Base-by-base conservation (phyloP, 192 early-diverging fungal genomes). In the Globomyces pollinis-pini region DNA sequence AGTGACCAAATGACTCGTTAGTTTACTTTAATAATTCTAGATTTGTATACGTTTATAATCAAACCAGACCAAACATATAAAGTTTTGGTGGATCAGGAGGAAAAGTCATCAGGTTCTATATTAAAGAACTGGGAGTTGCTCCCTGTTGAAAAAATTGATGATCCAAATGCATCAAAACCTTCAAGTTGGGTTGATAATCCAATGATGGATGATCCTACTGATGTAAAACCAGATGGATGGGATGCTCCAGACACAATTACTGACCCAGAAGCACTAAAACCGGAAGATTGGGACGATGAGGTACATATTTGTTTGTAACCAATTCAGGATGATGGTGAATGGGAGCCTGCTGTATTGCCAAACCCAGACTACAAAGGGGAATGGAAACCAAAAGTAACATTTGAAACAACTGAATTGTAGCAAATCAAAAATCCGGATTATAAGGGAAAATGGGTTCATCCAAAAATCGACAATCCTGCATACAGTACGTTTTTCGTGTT, bases 251-350 rank as follows among this genome's bases (percentile, higher is more conserved):
- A 85, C 58, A 83, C 79, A 35, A 88, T 96, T 63, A 62, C 86
- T 32, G 91, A 96, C 61, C 80, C 90, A 38, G 78, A 89, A 1
- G 90, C 89, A 45, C 67, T 63, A 45, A 89, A 90, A 74, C 92
- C 93, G 32, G 90, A 87, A 53, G 90, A 94, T 65, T 96, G 92
- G 91, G 68, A 69, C 67, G 61, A 70, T 44, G 29, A 44, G 21
- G 32, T 52, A 29, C 26, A 32, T 67, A 38, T n/a, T 9, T 53
- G 13, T 18, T 45, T 51, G 65, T n/a, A n/a, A n/a, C n/a, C n/a
- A n/a, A n/a, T 15, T 47, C 8, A 26, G 23, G 59, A 62, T 63
- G 71, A 79, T 54, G 77, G 77, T 31, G 70, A 73, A 28, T 79
- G 75, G 76, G 65, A 74, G 56, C 39, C 59, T 1, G 60, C 76